A percentile compares a stretch with the other conserved stretches of the same genome.
These are phyloP conservation scores for Aspergillus cavernicola DNA, from an alignment of 495 filamentous ascomycete species.

Conservation along the genomic window DNA sequence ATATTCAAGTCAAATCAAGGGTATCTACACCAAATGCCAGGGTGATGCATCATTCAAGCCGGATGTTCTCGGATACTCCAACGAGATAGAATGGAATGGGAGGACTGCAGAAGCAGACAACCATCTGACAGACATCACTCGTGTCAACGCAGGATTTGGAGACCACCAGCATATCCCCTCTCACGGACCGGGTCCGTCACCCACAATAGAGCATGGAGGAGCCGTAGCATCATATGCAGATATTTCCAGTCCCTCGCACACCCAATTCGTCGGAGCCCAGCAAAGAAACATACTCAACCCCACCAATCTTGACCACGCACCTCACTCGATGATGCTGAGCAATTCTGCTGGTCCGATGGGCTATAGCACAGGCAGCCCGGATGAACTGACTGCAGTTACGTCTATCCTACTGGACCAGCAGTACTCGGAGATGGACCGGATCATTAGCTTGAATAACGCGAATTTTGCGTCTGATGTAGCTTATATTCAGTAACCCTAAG, in stretches of 20 bases:
- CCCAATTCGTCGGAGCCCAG: neutral
- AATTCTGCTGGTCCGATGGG: neutral
- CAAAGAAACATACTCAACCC: neutral
- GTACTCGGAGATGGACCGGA: constrained; percentile 6
- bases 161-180: no score
- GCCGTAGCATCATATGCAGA: no score
- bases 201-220: no score
- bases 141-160: no score
- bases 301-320: neutral
- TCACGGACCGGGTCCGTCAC: no score
- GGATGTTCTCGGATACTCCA: constrained; percentile 3
- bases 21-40: neutral
- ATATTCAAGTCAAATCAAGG: neutral
- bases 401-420: constrained; percentile 6
- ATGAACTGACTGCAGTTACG: constrained; percentile 2
- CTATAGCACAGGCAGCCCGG: constrained; percentile 1
- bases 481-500: neutral
- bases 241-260: neutral
- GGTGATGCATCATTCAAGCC: neutral
- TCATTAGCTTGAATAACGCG: constrained; percentile 6
- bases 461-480: neutral
- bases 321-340: neutral
- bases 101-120: neutral
- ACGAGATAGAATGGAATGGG: constrained; percentile 3
- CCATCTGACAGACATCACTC: no score